Evolutionary conservation across 148 eudicot species (phyloP).

Genomic region (Camellia japonica): DNA sequence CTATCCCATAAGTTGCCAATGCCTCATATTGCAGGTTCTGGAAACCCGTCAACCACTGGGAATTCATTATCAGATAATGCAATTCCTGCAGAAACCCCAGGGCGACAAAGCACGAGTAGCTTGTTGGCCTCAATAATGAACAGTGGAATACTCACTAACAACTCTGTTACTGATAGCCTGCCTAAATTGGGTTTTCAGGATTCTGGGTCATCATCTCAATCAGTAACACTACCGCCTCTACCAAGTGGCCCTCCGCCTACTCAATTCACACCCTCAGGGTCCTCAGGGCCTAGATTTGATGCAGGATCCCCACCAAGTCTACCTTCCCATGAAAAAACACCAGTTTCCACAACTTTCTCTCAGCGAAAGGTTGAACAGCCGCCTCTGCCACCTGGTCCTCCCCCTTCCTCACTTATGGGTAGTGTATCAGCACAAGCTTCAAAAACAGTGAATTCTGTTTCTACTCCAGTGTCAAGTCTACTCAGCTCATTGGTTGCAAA

Average conservation of each 20-base stretch:
- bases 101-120: conserved; percentile 44
- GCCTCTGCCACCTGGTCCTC: conserved; percentile 32
- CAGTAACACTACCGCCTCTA: conserved; percentile 31
- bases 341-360: conserved; percentile 19
- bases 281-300: conserved; percentile 20
- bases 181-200: conserved; percentile 19
- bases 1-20: conserved; percentile 26
- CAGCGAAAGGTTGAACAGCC: conserved; percentile 43
- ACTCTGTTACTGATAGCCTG: conserved; percentile 24
- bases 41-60: conserved; percentile 26
- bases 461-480: conserved; percentile 66
- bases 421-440: conserved; percentile 34
- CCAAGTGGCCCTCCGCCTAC: conserved; percentile 28
- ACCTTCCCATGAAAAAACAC: conserved; percentile 22
- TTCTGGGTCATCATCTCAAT: conserved; percentile 18
- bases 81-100: conserved; percentile 35
- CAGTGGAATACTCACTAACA: conserved; percentile 43
- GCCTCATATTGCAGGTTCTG: conserved; percentile 22
- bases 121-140: conserved; percentile 62
- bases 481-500: conserved; percentile 74
- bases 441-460: conserved; percentile 25
- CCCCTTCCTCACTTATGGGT: conserved; percentile 29
- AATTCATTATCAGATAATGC: conserved; percentile 34
- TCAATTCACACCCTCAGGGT: conserved; percentile 19
- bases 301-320: conserved; percentile 16